These are phyloP conservation scores for Metschnikowia bowlesiae DNA, from an alignment of 805 yeast species.

Conservation along the genomic window DNA sequence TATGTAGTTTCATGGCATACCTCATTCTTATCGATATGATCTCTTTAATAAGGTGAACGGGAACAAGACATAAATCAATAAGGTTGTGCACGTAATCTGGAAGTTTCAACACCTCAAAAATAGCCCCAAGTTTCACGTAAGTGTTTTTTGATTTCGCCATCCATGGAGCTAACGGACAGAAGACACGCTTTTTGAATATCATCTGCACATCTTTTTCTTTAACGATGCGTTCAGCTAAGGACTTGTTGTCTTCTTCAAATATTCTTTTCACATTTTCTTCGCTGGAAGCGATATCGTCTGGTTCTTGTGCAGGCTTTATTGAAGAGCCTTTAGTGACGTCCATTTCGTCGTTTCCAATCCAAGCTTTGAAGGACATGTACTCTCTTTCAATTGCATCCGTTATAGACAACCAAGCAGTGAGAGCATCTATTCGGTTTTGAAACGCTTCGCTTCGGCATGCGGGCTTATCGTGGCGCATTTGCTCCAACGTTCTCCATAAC, in stretches of 20 bases:
- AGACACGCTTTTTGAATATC: slow-evolving; percentile 65
- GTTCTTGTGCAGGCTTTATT: not conserved
- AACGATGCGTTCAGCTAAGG: slow-evolving; percentile 78
- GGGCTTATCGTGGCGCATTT: slow-evolving; percentile 78
- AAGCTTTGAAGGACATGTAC: slow-evolving; percentile 53
- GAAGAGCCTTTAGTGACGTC: slow-evolving; percentile 48
- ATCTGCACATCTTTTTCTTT: slow-evolving; percentile 74
- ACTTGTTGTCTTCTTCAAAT: slow-evolving; percentile 55
- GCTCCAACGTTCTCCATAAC: slow-evolving; percentile 73
- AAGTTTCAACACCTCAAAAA: slow-evolving; percentile 63
- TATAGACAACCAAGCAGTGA: slow-evolving; percentile 79
- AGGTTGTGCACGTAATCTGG: slow-evolving; percentile 69
- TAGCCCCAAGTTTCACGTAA: slow-evolving; percentile 54
- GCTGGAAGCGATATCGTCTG: slow-evolving; percentile 7
- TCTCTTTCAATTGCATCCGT: slow-evolving; percentile 65
- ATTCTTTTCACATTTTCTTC: slow-evolving; percentile 24
- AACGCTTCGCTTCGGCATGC: slow-evolving; percentile 61
- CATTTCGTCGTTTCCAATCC: slow-evolving; percentile 83
- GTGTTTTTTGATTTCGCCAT: slow-evolving; percentile 75
- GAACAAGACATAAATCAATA: slow-evolving; percentile 65
- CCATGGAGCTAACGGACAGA: slow-evolving; percentile 73
- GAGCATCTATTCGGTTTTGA: slow-evolving; percentile 62
- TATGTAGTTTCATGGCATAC: slow-evolving; percentile 72
- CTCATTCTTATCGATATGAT: slow-evolving; percentile 66
- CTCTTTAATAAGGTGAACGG: slow-evolving; percentile 74